Percentiles rank a stretch among this genome's conserved stretches.
Conservation (phyloP, 306 rosid species). For the Acacia confusa region DNA sequence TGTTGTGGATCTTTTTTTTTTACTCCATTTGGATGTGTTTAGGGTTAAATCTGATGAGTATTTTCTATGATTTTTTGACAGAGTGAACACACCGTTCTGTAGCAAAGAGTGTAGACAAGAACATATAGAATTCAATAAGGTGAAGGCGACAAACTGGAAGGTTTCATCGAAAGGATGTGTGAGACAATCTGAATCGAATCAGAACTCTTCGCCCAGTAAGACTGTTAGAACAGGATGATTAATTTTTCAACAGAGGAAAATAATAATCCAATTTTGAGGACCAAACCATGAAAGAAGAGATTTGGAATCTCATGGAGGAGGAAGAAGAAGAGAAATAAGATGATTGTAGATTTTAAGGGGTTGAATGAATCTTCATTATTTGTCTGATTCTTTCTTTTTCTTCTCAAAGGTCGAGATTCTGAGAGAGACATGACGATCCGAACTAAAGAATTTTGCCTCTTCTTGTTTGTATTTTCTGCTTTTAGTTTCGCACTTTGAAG, state of each 20-base stretch:
- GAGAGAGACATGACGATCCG: conserved; percentile 10
- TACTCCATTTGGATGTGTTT: too few species aligned
- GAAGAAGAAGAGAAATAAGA: background rate
- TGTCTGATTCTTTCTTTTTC: conserved; percentile 1
- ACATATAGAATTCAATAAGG: conserved; percentile 75
- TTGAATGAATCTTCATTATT: conserved; percentile 32
- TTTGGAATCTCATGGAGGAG: background rate
- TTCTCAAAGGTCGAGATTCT: conserved; percentile 21
- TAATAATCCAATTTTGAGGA: conserved; percentile 19
- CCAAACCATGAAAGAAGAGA: background rate
- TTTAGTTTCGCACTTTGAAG: conserved; percentile 26
- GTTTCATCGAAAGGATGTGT: conserved; percentile 51
- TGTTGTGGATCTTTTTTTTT: too few species aligned
- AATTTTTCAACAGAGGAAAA: background rate
- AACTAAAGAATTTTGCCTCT: conserved; percentile 41
- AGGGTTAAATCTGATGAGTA: too few species aligned
- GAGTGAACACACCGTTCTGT: too few species aligned
- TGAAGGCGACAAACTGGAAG: conserved; percentile 67
- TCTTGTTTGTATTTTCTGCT: background rate
- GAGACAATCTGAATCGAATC: conserved; percentile 60
- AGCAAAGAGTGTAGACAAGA: conserved; percentile 92
- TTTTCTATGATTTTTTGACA: too few species aligned
- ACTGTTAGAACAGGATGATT: conserved; percentile 65
- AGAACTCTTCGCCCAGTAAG: conserved; percentile 50
- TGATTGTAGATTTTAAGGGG: conserved; percentile 35